phyloP scores from a whole-genome alignment of 768 basidiomycete species.

The Suillus plorans region DNA sequence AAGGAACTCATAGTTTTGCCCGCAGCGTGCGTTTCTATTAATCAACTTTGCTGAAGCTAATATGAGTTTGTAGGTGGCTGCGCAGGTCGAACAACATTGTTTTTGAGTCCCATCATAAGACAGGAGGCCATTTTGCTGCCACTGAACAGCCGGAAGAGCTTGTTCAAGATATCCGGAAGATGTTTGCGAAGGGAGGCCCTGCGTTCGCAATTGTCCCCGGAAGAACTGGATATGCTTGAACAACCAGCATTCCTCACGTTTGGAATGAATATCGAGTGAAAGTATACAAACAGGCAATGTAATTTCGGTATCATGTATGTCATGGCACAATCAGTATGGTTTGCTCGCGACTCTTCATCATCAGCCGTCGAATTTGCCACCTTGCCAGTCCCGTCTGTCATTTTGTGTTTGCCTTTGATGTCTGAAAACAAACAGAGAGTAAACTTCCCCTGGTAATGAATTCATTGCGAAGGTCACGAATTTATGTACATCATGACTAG shows the following conservation, averaged over 20 bases:
- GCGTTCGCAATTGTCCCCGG: slow-evolving; percentile 50
- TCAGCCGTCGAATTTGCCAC: background rate
- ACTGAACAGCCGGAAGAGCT: slow-evolving; percentile 49
- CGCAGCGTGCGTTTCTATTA: slow-evolving; percentile 35
- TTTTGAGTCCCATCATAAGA: slow-evolving; percentile 46
- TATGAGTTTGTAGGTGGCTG: slow-evolving; percentile 41
- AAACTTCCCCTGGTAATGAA: background rate
- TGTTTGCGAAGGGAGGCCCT: slow-evolving; percentile 54
- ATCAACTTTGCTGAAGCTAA: slow-evolving; percentile 1
- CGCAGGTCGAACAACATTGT: slow-evolving; percentile 38
- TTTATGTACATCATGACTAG: background rate
- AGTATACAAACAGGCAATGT: background rate
- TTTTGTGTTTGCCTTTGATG: background rate
- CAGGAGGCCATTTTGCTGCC: slow-evolving; percentile 61
- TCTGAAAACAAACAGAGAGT: background rate
- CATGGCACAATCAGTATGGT: background rate
- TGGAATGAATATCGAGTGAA: background rate
- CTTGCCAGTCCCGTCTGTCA: background rate
- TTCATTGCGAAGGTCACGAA: background rate
- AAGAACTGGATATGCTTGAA: slow-evolving; percentile 40
- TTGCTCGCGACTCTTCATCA: background rate
- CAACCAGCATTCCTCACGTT: background rate
- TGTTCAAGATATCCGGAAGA: slow-evolving; percentile 49
- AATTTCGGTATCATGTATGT: slow-evolving; percentile 79
- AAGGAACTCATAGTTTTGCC: slow-evolving; percentile 41